Conservation (phyloP, 768 basidiomycete species). For the Mycena olivaceomarginata region DNA sequence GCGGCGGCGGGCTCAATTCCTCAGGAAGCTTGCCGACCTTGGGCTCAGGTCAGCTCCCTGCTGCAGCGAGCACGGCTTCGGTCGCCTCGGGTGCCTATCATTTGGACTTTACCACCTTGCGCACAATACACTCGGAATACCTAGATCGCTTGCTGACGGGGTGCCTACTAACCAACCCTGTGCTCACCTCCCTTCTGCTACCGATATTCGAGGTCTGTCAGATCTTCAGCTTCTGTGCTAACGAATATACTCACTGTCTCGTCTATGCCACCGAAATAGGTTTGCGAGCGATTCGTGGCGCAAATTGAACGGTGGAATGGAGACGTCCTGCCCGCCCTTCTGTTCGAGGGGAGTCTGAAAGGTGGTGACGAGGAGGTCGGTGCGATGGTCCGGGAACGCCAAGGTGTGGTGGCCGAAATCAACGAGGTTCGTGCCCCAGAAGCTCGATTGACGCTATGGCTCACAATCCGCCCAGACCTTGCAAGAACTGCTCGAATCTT, state of each 20-base stretch:
- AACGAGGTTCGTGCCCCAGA: constrained; percentile 75
- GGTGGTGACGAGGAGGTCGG: constrained; percentile 79
- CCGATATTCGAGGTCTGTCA: constrained; percentile 79
- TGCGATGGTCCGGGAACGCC: constrained; percentile 82
- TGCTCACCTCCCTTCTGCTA: constrained; percentile 77
- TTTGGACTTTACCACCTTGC: constrained; percentile 92
- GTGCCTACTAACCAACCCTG: constrained; percentile 82
- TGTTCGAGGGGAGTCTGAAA: constrained; percentile 87
- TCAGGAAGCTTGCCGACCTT: constrained; percentile 40
- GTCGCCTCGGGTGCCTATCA: constrained; percentile 51
- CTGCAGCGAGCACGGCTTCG: constrained; percentile 52
- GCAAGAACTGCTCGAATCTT: constrained; percentile 78
- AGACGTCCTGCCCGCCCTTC: constrained; percentile 88
- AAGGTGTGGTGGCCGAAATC: constrained; percentile 82
- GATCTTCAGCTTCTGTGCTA: no score
- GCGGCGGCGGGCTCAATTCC: constrained; percentile 37
- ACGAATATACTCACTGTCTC: no score
- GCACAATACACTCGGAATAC: constrained; percentile 88
- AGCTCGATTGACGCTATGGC: background rate
- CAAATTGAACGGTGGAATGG: constrained; percentile 96
- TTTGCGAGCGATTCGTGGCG: constrained; percentile 90
- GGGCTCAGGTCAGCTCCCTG: constrained; percentile 39
- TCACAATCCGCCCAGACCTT: constrained; percentile 69
- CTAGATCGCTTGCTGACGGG: constrained; percentile 88
- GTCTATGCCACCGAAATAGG: no score